Evolutionary conservation across 768 basidiomycete genomes (phyloP), one percentile per base, ranked within the genome.

Genomic region (Panellus pusillus): DNA sequence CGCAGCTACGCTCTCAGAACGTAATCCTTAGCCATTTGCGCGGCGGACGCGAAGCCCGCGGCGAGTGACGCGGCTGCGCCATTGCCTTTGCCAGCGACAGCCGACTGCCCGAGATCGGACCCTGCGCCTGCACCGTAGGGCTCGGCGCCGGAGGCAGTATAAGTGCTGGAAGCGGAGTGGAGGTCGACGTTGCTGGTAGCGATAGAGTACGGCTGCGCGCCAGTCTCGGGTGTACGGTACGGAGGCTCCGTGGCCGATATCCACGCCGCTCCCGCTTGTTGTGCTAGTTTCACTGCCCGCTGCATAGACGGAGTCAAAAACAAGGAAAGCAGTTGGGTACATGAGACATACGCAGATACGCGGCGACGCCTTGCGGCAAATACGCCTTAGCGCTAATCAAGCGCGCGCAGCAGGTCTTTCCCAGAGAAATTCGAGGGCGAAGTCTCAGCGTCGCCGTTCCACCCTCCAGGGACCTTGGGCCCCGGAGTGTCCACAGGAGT

Each of bases 401-500:
- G 18, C 0, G 44, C 41, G 6, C 41, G 12, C 12, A 6, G 17
- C 3, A 20, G 17, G 12, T 42, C 32, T 20, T 42, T 4, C 41
- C 7, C 41, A 19, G n/a, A 6, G 17, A 20, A 11, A 11, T 42
- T 24, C 19, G 41, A 12, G 5, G 5, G 60, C 47, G 15, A 4
- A 17, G 29, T 5, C 4, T 36, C 20, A 6, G 3, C 4, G 20
- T 52, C 51, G 18, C 14, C 9, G 5, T 37, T 37, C 17, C 41
- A 56, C 0, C 13, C 49, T 0, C 54, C 54, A 1, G 54, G 54
- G 1, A 51, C 27, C 9, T 12, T 31, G 2, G 54, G 48, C 0
- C 54, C 54, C 1, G 48, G 54, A 1, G 47, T 55, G 0, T 20
- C 44, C 1, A 50, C n/a, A 5, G 58, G 50, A 36, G 65, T 36